Percentiles rank a stretch among this genome's conserved stretches.
Evolutionary conservation across 441 rosid genomes (phyloP).

Genomic region (Arabidopsis hybrid): DNA sequence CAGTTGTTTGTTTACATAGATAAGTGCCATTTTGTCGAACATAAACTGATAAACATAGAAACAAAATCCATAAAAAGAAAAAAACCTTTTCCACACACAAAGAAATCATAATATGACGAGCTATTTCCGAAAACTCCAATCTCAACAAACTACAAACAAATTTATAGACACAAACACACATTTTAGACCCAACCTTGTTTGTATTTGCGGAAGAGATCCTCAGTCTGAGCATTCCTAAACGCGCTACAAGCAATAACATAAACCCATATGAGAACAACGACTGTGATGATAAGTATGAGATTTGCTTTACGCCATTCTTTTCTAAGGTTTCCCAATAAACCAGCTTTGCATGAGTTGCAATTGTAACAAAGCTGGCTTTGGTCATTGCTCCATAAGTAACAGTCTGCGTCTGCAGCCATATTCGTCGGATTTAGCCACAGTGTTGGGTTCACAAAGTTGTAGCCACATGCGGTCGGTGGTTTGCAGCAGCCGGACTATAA

Average conservation of each 20-base stretch:
- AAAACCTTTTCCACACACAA: no score
- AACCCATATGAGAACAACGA: slow-evolving; percentile 81
- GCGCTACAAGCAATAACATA: slow-evolving; percentile 89
- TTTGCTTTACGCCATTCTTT: slow-evolving; percentile 79
- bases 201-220: slow-evolving; percentile 74
- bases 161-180: slow-evolving; percentile 5
- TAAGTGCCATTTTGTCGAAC: no score
- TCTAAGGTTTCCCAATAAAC: slow-evolving; percentile 64
- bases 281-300: slow-evolving; percentile 72
- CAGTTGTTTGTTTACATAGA: no score
- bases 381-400: slow-evolving; percentile 72
- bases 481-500: slow-evolving; percentile 81
- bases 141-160: slow-evolving; percentile 7
- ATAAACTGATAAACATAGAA: no score
- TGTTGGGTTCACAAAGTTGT: slow-evolving; percentile 63
- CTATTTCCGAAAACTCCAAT: no score
- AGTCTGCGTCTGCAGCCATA: slow-evolving; percentile 64
- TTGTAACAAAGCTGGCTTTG: slow-evolving; percentile 69
- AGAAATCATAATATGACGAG: no score
- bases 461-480: slow-evolving; percentile 71
- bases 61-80: no score
- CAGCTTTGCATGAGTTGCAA: slow-evolving; percentile 72
- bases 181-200: slow-evolving; percentile 65
- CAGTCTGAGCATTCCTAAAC: slow-evolving; percentile 86
- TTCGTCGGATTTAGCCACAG: slow-evolving; percentile 63